A percentile compares a stretch with the other conserved stretches of the same genome.
These are phyloP conservation scores for Chlorociboria aeruginascens DNA, from an alignment of 495 filamentous ascomycete species.

Conservation along the genomic window DNA sequence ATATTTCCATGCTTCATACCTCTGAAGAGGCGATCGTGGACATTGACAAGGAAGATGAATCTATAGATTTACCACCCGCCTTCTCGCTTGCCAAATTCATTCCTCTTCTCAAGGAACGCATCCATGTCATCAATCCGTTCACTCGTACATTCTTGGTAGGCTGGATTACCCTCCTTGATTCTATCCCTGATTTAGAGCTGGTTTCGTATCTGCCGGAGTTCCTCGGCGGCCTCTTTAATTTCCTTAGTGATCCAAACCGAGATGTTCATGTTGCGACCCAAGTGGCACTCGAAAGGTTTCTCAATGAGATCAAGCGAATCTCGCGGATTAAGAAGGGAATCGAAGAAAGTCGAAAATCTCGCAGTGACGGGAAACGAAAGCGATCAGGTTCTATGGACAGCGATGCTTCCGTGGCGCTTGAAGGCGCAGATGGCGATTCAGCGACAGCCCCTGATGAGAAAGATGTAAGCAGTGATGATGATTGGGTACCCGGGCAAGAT, in stretches of 20 bases:
- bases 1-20: slow-evolving; percentile 72
- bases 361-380: slow-evolving; percentile 50
- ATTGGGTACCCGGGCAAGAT: slow-evolving; percentile 96
- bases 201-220: slow-evolving; percentile 89
- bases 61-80: slow-evolving; percentile 59
- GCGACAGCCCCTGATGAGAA: slow-evolving; percentile 46
- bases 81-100: slow-evolving; percentile 91
- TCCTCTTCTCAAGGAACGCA: slow-evolving; percentile 82
- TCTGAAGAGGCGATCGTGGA: slow-evolving; percentile 32
- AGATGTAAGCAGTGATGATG: slow-evolving; percentile 62
- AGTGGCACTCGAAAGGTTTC: slow-evolving; percentile 78
- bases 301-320: slow-evolving; percentile 90
- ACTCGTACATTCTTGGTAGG: slow-evolving; percentile 90
- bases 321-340: slow-evolving; percentile 85
- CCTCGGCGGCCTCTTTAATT: slow-evolving; percentile 78
- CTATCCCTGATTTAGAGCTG: slow-evolving; percentile 92
- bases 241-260: slow-evolving; percentile 79
- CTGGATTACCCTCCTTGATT: slow-evolving; percentile 92
- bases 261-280: slow-evolving; percentile 93
- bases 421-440: slow-evolving; percentile 38
- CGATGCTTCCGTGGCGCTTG: slow-evolving; percentile 32
- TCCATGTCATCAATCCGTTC: slow-evolving; percentile 86
- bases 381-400: slow-evolving; percentile 53
- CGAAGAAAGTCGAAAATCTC: slow-evolving; percentile 66
- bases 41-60: slow-evolving; percentile 40